A percentile compares a stretch with the other conserved stretches of the same genome.
Evolutionary conservation across 257 asterid species (phyloP).

Genomic region (Eucommia ulmoides): DNA sequence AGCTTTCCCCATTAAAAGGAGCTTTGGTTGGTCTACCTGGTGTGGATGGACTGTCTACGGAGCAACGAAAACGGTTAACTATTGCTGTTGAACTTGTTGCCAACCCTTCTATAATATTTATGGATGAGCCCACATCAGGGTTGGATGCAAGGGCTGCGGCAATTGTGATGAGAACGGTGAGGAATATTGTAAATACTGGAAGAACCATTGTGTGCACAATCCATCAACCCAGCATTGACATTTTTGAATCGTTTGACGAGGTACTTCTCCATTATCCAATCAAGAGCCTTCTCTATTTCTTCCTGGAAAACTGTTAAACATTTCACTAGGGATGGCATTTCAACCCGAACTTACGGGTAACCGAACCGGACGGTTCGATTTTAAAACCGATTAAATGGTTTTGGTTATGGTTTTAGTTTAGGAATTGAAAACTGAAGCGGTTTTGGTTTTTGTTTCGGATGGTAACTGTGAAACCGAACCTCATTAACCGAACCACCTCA

Average conservation of each 20-base stretch:
- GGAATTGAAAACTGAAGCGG: no score
- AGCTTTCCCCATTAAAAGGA: constrained; percentile 68
- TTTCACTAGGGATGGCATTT: no score
- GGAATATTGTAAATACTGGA: constrained; percentile 90
- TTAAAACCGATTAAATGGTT: no score
- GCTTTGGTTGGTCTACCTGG: constrained; percentile 93
- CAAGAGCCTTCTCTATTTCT: neutral
- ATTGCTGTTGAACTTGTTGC: constrained; percentile 96
- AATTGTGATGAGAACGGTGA: constrained; percentile 94
- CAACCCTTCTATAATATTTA: constrained; percentile 82
- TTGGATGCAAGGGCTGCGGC: constrained; percentile 98
- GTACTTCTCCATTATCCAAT: constrained; percentile 24
- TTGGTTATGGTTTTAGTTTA: no score
- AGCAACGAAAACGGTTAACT: constrained; percentile 88
- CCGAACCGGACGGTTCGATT: no score
- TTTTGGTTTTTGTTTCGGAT: no score
- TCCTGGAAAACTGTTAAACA: no score
- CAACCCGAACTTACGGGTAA: no score
- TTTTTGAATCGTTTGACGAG: constrained; percentile 96
- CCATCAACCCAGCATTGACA: constrained; percentile 96
- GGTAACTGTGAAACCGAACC: no score
- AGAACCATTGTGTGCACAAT: constrained; percentile 95
- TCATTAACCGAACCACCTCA: no score
- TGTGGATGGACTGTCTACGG: constrained; percentile 86
- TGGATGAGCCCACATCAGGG: constrained; percentile 98